Evolutionary conservation across 768 basidiomycete genomes (phyloP), one percentile per base, ranked within the genome.

Genomic region (Lentinula boryana): DNA sequence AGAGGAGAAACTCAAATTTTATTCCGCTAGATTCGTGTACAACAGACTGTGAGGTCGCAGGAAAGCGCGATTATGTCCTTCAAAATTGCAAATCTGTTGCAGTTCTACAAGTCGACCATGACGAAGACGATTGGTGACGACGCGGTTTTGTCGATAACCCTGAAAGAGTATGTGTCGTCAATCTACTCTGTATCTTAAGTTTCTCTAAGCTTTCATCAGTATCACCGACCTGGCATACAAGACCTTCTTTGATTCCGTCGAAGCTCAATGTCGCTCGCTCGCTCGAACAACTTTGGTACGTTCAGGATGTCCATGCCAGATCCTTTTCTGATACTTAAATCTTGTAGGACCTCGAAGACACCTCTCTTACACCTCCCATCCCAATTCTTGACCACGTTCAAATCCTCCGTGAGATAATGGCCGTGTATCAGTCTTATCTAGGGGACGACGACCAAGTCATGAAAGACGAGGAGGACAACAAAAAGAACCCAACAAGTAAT

Each of bases 51-150:
- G 35, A 85, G 89, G 46, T 91, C 89, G 0, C 96, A 99, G 69
- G 96, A 98, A 72, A 95, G 92, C 65, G 88, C 89, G 62, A 93
- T 98, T 61, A 84, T 89, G 49, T 86, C 91, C 0, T 99, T 94
- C 76, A 95, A 93, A 71, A 87, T 98, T 56, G 88, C 93, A 51
- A 98, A 96, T 67, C 78, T 98, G n/a, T 74, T 99, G 8, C 93
- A 96, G 65, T 99, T 98, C 69, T 99, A 98, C 71, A 76, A 88
- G 69, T 72, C 94, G 35, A 98, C 95, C 4, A 97, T 99, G 94
- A 82, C 85, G 54, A 81, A 93, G 52, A 98, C 95, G 1, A 88
- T 98, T 46, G 97, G 97, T 0, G 80, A 84, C n/a, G 78, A 89
- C 3, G 92, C 95, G 1, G 61, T 90, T 49, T 76, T 98, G 58